phyloP scores from a whole-genome alignment of 768 basidiomycete species.

The Leucocoprinus leucothites region DNA sequence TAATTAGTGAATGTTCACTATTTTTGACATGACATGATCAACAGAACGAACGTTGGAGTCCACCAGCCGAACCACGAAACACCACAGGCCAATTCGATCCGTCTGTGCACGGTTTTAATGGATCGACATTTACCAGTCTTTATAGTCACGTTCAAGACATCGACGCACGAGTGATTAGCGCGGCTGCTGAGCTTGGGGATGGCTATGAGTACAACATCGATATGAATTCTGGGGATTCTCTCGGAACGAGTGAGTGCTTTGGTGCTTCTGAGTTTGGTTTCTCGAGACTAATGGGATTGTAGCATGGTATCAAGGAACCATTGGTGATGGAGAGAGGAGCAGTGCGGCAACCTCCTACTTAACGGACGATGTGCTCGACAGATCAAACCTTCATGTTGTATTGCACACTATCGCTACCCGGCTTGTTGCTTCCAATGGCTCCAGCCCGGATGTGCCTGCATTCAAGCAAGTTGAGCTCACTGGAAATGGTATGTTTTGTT shows the following conservation, averaged over 20 bases:
- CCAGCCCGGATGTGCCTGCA: neutral
- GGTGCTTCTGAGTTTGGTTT: neutral
- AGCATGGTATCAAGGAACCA: conserved; percentile 22
- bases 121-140: conserved; percentile 29
- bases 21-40: neutral
- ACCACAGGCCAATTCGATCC: conserved; percentile 35
- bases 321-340: conserved; percentile 24
- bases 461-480: neutral
- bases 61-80: conserved; percentile 36
- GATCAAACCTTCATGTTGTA: conserved; percentile 30
- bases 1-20: neutral
- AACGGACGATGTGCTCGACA: conserved; percentile 16
- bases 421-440: conserved; percentile 7
- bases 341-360: conserved; percentile 30
- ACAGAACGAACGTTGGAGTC: conserved; percentile 34
- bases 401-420: conserved; percentile 26
- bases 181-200: conserved; percentile 24
- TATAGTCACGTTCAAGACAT: conserved; percentile 26
- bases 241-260: conserved; percentile 26
- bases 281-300: neutral
- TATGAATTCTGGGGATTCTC: conserved; percentile 25
- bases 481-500: neutral
- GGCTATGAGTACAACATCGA: conserved; percentile 26
- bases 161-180: conserved; percentile 28
- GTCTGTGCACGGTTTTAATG: conserved; percentile 30